Base-by-base conservation (phyloP, 164 flowering plant genomes). In the Aristolochia fimbriata region DNA sequence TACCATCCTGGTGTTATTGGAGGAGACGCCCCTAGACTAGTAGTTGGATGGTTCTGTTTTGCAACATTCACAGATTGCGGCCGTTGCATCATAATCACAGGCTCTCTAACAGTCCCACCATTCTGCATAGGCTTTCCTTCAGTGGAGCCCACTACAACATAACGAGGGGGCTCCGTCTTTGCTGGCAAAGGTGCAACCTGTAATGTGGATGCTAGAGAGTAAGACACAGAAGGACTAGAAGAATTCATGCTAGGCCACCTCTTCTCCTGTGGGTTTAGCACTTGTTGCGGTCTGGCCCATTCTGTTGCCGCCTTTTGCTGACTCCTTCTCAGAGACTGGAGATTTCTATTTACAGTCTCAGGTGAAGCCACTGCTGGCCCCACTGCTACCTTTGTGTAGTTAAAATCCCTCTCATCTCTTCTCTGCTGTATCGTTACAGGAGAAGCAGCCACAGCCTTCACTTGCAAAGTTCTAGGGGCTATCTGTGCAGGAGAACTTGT, bases 21-120 rank as follows among this genome's bases (percentile, higher is more conserved):
- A 15, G 83, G 73, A 24, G 83, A 74, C 12, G 78, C 59, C 46
- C 73, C 71, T n/a, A 72, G 62, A 63, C 69, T 74, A 2, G 78
- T 49, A 17, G 65, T 52, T 1, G 70, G 64, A 33, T 43, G 64
- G 45, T 31, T 63, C 41, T 68, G 80, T 67, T 80, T 81, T 33
- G 58, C 51, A 63, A 58, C 51, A 64, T 72, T 80, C 17, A 70
- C 67, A 50, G 88, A 69, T 49, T 81, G 86, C 0, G 85, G 83
- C 2, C 85, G 85, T 74, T 88, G 96, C 85, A 82, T 82, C 86
- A 86, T 63, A n/a, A 75, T 76, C 47, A 82, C 78, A 12, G 92
- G 88, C 59, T 86, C 96, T 67, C 85, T 86, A 14, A 75, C 57
- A 3, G 76, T 21, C 47, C 76, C 79, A 23, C 69, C 67, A 37